Evolutionary conservation across 2,329 filamentous ascomycete genomes (phyloP), one percentile per base, ranked within the genome.

Genomic region (Scedosporium apiospermum): DNA sequence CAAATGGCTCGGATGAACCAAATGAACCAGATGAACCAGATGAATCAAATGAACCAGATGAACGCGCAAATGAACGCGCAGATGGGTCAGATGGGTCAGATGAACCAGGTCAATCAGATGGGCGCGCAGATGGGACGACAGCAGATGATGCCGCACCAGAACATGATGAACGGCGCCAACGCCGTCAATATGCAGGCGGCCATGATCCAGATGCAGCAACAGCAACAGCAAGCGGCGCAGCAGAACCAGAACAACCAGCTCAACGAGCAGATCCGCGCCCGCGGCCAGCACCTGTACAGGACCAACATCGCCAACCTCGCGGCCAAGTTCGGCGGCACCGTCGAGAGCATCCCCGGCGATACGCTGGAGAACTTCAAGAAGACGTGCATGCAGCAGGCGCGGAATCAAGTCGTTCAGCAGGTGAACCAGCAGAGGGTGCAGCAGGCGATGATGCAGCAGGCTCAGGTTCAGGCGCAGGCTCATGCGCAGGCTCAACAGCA

Each of bases 271-370:
- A 65, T 71, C 5, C 74, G 74, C 61, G 67, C 73, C 21, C 73
- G 75, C 10, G 71, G 75, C 4, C 69, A 74, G 6, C 51, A 68
- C 2, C 63, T 82, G 0, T 83, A 77, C 57, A 64, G 71, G 10
- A 74, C 73, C 60, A 70, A 78, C 61, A 65, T 84, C 7, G 66
- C 63, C 0, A 59, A 63, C 1, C 64, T 77, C 2, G 69, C 71
- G 0, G 67, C 67, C 1, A 76, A 75, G 18, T 80, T 72, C 62
- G 78, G 78, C 10, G 75, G 76, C 0, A 63, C 67, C 1, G 63
- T 69, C 4, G 75, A 78, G 23, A 75, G 76, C 34, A 77, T 84
- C 3, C 82, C 82, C 0, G 71, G 67, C 0, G 81, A 84, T 0
- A 61, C 74, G 1, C 63, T 79, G 30, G 75, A 80, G 0, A 75